A percentile compares a stretch with the other conserved stretches of the same genome.
Conservation (phyloP, 2,329 filamentous ascomycete species). For the Hortaea werneckii region DNA sequence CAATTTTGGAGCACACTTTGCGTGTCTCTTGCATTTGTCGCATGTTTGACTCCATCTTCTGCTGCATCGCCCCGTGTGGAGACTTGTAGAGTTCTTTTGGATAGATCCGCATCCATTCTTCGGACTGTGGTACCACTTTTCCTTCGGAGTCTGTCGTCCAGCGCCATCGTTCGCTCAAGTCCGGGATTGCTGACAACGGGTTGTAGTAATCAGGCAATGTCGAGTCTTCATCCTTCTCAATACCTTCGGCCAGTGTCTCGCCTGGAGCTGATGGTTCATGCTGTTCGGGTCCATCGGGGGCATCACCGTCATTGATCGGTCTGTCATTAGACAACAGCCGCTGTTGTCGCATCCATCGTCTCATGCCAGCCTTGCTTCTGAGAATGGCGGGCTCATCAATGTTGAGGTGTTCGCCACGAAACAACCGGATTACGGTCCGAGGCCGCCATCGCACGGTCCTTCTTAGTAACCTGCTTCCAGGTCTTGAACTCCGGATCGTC, state of each 20-base stretch:
- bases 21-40: constrained; percentile 92
- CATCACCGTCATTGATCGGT: constrained; percentile 38
- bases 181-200: constrained; percentile 72
- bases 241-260: constrained; percentile 87
- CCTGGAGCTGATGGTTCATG: constrained; percentile 41
- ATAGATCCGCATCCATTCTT: constrained; percentile 71
- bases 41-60: constrained; percentile 82
- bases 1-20: constrained; percentile 91
- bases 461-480: constrained; percentile 99
- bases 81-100: constrained; percentile 65
- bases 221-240: constrained; percentile 75
- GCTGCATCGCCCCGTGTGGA: constrained; percentile 61
- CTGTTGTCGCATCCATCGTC: constrained; percentile 71
- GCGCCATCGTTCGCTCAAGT: constrained; percentile 64
- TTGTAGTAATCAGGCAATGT: constrained; percentile 94
- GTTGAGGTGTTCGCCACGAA: constrained; percentile 76
- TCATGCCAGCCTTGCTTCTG: constrained; percentile 78
- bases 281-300: constrained; percentile 35
- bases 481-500: constrained; percentile 89
- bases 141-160: constrained; percentile 90
- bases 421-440: constrained; percentile 78
- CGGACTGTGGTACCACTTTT: constrained; percentile 76
- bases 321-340: constrained; percentile 42
- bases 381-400: constrained; percentile 78
- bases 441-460: constrained; percentile 76